Base-by-base conservation (phyloP, 2,329 filamentous ascomycete genomes). In the Cadophora sp. region DNA sequence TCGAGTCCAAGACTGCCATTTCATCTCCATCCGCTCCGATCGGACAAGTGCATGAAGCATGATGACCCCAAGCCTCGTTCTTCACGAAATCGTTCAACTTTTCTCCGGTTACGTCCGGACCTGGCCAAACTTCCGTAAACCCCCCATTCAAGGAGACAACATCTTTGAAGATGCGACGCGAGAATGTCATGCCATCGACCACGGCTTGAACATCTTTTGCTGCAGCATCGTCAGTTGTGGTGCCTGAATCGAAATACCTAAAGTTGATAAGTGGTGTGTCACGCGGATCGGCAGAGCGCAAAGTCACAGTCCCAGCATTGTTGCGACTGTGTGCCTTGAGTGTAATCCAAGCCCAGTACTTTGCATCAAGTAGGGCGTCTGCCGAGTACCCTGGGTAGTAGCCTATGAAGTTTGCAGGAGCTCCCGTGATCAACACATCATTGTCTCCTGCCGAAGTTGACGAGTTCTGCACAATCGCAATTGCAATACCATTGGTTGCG, bases 311-410 rank as follows among this genome's bases (percentile, higher is more conserved):
- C 12, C 91, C 91, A 4, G 85, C 85, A 0, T 75, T 80, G 69
- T 92, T 91, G 66, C 86, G 85, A 0, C 89, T 84, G 74, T 90
- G 88, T 0, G 86, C 84, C 78, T 91, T 89, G 64, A 92, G 81
- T 3, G 85, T 82, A 12, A 69, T 58, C 69, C 72, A 75, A 5
- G 68, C 55, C 68, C 67, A 73, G 68, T 82, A 81, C 83, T 82
- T 76, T 5, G 76, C 79, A 16, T 76, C 79, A 27, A 79, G 75
- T 74, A 67, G 50, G 1, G 72, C 73, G 1, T 74, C 73, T 0
- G 80, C 73, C 0, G 81, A 79, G 58, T 79, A 80, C 75, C 78
- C 67, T 72, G 76, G 63, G 75, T 83, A 82, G 76, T 84, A 85
- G 0, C 82, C 82, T 11, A 78, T 78, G 46, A 81, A 70, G 11